A percentile compares a stretch with the other conserved stretches of the same genome.
Conservation (phyloP, 768 basidiomycete species). For the Podaxis mareebaensis region DNA sequence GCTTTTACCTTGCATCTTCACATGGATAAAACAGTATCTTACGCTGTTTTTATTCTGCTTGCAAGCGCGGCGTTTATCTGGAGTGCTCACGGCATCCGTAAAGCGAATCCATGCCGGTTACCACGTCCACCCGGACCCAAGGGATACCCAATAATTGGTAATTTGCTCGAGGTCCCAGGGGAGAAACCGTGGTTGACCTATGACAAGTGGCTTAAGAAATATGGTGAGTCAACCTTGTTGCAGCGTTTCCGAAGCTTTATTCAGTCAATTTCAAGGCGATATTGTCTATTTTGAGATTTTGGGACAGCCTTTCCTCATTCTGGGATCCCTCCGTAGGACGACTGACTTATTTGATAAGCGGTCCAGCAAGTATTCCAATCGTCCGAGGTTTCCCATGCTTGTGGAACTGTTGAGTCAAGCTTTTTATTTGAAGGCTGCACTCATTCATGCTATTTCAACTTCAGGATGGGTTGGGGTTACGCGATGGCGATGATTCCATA, state of each 20-base stretch:
- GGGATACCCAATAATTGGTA: constrained; percentile 19
- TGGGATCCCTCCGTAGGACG: constrained; percentile 11
- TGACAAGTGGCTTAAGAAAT: constrained; percentile 15
- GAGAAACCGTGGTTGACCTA: constrained; percentile 16
- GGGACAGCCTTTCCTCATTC: constrained; percentile 17
- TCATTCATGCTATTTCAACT: not conserved
- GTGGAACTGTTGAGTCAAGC: not conserved
- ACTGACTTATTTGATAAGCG: constrained; percentile 21
- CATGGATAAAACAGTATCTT: too few species aligned
- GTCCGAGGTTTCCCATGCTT: constrained; percentile 12
- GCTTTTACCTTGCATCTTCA: too few species aligned
- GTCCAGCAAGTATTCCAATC: constrained; percentile 19
- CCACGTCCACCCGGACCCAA: constrained; percentile 21
- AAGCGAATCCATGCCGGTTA: constrained; percentile 6
- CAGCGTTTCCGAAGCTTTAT: not conserved
- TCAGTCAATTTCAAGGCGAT: constrained; percentile 11
- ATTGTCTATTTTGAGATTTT: constrained; percentile 19
- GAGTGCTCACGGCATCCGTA: not conserved
- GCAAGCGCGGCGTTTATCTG: too few species aligned
- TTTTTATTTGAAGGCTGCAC: not conserved
- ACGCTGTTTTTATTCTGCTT: too few species aligned
- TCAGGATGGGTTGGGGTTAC: constrained; percentile 28
- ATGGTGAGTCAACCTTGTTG: constrained; percentile 11
- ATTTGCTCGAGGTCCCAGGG: constrained; percentile 9
- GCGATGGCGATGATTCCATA: constrained; percentile 26